Base-by-base conservation (phyloP, 2,329 filamentous ascomycete genomes). In the Beauveria rudraprayagi region DNA sequence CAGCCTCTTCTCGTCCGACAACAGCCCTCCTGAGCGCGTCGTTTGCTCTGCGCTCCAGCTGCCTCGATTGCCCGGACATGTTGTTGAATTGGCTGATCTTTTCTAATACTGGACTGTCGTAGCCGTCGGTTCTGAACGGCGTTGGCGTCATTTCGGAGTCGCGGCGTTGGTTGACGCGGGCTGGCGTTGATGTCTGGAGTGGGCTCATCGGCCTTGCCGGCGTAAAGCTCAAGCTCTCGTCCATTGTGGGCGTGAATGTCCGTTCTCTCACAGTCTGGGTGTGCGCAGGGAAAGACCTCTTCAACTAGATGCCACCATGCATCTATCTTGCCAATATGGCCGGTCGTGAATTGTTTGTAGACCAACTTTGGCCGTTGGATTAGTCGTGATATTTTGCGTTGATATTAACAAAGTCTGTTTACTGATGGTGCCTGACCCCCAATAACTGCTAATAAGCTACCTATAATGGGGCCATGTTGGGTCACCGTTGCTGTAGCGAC, bases 21-120 rank as follows among this genome's bases (percentile, higher is more conserved):
- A 87, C 83, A 64, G 85, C 85, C 53, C 85, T 81, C 71, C 85
- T 86, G 17, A 88, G 75, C 34, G 85, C 85, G 37, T 88, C 85
- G 66, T 83, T 85, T 53, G 79, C 84, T 72, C 83, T 87, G 67
- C 84, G 81, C 70, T 87, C 85, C 58, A 86, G 75, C 53, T 84
- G 80, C 67, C 84, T 85, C 40, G 81, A 81, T 71, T 82, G 78
- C 65, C 79, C 75, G 61, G 86, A 82, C 50, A 91, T 78, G 61
- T 79, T 83, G 75, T 91, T 89, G 73, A 91, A 90, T 72, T 89
- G 88, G 69, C 83, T 85, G 64, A 90, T 87, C 69, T 86, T 84
- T 63, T 87, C 83, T 66, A 85, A 79, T 6, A 89, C 85, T 24
- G 83, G 83, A 67, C 82, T 84, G 63, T 85, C 83, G 64, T 83